These are phyloP conservation scores for Toxoplasma gondii DNA, from an alignment of 169 alveolate species.

Conservation along the genomic window DNA sequence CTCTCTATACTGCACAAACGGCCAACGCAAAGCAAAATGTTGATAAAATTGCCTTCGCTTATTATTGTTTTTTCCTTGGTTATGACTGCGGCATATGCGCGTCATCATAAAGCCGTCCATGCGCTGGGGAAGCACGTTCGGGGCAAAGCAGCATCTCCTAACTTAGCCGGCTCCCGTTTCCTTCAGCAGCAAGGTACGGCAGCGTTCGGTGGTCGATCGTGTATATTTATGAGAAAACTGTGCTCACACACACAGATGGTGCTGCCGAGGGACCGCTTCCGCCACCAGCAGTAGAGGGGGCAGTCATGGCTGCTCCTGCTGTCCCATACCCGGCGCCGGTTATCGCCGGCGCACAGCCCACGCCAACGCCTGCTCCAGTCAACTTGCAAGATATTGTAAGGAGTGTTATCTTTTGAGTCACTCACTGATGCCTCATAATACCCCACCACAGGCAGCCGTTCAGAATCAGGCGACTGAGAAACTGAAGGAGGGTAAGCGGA, in stretches of 20 bases:
- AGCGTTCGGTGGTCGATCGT: not conserved
- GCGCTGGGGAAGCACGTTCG: slow-evolving; percentile 34
- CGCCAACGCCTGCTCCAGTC: slow-evolving; percentile 21
- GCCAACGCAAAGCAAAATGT: not conserved
- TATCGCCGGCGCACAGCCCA: slow-evolving; percentile 8
- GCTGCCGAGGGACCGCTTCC: slow-evolving; percentile 1
- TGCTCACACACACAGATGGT: not conserved
- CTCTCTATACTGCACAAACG: not conserved
- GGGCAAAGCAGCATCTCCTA: not conserved
- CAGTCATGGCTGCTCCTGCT: not conserved
- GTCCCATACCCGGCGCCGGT: not conserved
- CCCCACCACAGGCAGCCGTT: slow-evolving; percentile 30
- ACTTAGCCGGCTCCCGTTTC: not conserved
- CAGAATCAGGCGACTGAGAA: slow-evolving; percentile 34
- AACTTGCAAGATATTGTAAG: slow-evolving; percentile 4
- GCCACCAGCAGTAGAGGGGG: slow-evolving; percentile 1
- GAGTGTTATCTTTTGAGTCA: not conserved
- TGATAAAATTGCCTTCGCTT: not conserved
- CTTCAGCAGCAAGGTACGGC: not conserved
- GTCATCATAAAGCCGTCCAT: not conserved
- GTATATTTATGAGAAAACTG: not conserved
- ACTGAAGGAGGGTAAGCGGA: slow-evolving; percentile 22
- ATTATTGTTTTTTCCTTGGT: not conserved
- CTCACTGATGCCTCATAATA: not conserved
- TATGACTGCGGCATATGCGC: not conserved